Evolutionary conservation across 495 filamentous ascomycete genomes (phyloP), one percentile per base, ranked within the genome.

Genomic region (Clavariopsis aquatica): DNA sequence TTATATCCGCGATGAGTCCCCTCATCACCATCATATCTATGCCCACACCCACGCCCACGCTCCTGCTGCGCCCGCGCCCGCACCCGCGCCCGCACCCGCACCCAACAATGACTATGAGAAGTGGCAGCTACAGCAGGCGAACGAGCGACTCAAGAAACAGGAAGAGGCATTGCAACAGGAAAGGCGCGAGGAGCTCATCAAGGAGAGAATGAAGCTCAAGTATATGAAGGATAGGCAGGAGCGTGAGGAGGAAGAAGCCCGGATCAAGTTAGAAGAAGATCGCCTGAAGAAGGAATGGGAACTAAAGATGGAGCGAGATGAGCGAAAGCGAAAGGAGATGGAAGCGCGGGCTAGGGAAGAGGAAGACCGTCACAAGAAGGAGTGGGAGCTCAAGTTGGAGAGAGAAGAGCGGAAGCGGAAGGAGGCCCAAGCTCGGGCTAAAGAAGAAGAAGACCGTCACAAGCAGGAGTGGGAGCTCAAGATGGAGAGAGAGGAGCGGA

Each of bases 131-230:
- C 26, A 72, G 26, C 26, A 38, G 17, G 66, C 66, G 1, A 60
- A 67, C 4, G 58, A 62, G 46, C 61, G 69, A 22, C 52, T 66
- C 7, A 70, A 52, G 34, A 41, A 43, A 0, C 64, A 69, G 28
- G 68, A 71, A 52, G 64, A 68, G 9, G 38, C 38, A 0, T 23
- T 68, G 57, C 64, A 72, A 31, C 59, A 57, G 28, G 72, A 72
- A 23, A 67, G 47, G 49, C 60, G 64, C 28, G 65, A 71, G 38
- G 68, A 69, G 57, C 57, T 69, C 17, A 23, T 68, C 56, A 66
- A 53, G 60, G 62, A 60, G 59, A 64, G 56, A 47, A 36, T 57
- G 22, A 61, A 72, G 55, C 57, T 67, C 23, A 57, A 64, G 49
- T 59, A 63, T 34, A 23, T 72, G 45, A 57, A 60, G 49, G 54